Conservation (phyloP, 176 grass and related monocot genomes). For the Carex kokanica region DNA sequence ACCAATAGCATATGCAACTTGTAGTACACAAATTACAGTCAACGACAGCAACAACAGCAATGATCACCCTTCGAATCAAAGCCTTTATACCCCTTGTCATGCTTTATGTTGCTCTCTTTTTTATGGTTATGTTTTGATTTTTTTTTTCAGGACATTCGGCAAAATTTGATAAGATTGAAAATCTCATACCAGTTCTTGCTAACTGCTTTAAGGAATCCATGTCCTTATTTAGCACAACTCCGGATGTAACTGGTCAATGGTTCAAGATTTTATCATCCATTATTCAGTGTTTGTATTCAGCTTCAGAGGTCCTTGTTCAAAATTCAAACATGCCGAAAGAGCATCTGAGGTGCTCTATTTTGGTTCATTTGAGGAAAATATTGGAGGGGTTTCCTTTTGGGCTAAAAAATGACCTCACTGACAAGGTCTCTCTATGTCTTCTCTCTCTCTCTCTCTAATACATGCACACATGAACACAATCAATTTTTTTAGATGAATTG, state of each 20-base stretch:
- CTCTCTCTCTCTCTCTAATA: constrained; percentile 10
- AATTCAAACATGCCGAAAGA: constrained; percentile 28
- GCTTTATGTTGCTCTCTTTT: background rate
- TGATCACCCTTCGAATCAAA: background rate
- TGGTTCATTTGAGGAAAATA: constrained; percentile 53
- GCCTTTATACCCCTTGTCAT: background rate
- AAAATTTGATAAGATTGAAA: constrained; percentile 48
- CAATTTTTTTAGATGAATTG: background rate
- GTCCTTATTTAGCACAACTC: constrained; percentile 49
- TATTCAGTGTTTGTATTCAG: constrained; percentile 62
- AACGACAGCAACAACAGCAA: background rate
- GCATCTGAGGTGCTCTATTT: constrained; percentile 37
- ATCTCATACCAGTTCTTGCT: constrained; percentile 50
- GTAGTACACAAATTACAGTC: background rate
- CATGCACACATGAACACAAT: background rate
- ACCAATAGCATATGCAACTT: background rate
- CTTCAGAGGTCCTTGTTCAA: constrained; percentile 59
- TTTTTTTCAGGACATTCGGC: constrained; percentile 26
- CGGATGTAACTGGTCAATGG: constrained; percentile 42
- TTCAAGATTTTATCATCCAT: constrained; percentile 51
- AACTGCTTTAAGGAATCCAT: constrained; percentile 56
- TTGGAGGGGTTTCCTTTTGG: constrained; percentile 39
- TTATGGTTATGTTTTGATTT: background rate
- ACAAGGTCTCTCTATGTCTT: background rate
- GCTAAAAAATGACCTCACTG: constrained; percentile 11